A percentile compares a stretch with the other conserved stretches of the same genome.
Conservation (phyloP, 352 stramenopile species). For the Globisporangium polare region DNA sequence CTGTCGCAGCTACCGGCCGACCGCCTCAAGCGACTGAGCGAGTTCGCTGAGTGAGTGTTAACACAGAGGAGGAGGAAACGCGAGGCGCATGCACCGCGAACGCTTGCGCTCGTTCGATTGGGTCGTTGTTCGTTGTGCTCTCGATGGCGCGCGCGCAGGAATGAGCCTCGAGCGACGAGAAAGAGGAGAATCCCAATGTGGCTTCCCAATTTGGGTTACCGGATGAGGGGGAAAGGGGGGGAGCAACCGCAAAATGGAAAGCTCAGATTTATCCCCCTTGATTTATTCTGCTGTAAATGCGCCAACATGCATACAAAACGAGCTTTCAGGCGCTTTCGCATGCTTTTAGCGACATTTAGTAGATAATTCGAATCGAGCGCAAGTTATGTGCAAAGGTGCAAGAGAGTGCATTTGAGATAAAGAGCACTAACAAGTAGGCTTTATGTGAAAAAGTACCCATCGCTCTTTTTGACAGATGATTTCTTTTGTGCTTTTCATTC, state of each 20-base stretch:
- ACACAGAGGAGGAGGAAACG: not conserved
- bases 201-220: constrained; percentile 5
- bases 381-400: no score
- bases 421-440: no score
- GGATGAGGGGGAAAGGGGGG: not conserved
- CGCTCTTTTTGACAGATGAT: not conserved
- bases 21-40: not conserved
- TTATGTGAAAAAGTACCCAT: not conserved
- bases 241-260: constrained; percentile 1
- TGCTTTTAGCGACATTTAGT: no score
- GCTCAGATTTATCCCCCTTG: no score
- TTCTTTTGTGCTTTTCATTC: not conserved
- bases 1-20: not conserved
- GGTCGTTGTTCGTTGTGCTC: not conserved
- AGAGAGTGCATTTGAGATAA: no score
- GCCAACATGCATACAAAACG: no score
- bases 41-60: not conserved
- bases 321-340: no score
- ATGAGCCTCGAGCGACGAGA: constrained; percentile 2
- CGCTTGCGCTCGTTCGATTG: not conserved
- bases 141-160: constrained; percentile 5
- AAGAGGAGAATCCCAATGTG: constrained; percentile 1
- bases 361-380: no score
- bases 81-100: not conserved
- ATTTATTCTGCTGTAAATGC: no score